phyloP scores from a whole-genome alignment of 257 asterid species.

The Rehmannia glutinosa region DNA sequence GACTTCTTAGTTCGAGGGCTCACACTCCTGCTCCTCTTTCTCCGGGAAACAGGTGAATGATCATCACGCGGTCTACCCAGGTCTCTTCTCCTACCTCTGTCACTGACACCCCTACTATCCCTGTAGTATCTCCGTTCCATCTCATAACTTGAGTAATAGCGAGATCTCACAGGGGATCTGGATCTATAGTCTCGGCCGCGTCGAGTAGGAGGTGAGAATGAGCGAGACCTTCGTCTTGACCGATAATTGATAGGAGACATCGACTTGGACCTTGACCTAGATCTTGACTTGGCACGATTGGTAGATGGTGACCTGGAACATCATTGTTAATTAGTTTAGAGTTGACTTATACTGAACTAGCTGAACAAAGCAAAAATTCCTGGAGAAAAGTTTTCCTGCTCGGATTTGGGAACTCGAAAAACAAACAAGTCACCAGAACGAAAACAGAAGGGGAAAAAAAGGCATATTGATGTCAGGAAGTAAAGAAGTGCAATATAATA shows the following conservation, averaged over 20 bases:
- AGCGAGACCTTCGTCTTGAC: constrained; percentile 63
- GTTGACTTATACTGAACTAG: constrained; percentile 5
- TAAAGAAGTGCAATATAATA: background rate
- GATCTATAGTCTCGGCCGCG: constrained; percentile 66
- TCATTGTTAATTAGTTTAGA: constrained; percentile 12
- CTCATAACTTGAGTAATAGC: constrained; percentile 65
- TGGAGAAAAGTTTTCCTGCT: background rate
- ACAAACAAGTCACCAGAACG: background rate
- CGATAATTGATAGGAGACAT: constrained; percentile 66
- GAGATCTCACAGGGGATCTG: constrained; percentile 84
- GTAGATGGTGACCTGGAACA: constrained; percentile 70
- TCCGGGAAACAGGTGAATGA: constrained; percentile 53
- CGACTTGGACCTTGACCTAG: constrained; percentile 77
- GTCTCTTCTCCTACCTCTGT: constrained; percentile 57
- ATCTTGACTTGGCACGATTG: constrained; percentile 53
- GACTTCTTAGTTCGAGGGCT: constrained; percentile 66
- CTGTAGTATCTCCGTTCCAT: constrained; percentile 64
- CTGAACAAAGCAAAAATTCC: background rate
- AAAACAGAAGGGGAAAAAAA: background rate
- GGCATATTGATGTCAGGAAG: background rate
- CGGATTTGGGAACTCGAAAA: background rate
- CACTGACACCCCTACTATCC: constrained; percentile 57
- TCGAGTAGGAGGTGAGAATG: constrained; percentile 73
- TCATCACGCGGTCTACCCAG: constrained; percentile 49
- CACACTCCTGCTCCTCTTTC: constrained; percentile 75